Base-by-base conservation (phyloP, 2,329 filamentous ascomycete species). In the Botryotinia narcissicola region DNA sequence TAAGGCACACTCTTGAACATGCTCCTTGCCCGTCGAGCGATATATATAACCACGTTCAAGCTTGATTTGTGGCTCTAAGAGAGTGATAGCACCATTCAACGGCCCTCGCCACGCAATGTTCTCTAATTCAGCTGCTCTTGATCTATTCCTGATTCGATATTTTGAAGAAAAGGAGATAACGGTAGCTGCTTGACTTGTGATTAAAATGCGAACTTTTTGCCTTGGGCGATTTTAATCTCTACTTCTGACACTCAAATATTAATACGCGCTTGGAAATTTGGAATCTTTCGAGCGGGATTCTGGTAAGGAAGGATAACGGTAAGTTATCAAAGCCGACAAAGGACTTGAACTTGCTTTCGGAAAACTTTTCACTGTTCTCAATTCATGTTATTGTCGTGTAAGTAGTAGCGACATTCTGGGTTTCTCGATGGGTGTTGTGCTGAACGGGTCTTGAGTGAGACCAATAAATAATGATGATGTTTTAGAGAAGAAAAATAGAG, bases 121-220 rank as follows among this genome's bases (percentile, higher is more conserved):
- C 9, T 18, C 1, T 32, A 18, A 57, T 57, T 12, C 14, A 32
- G 51, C 16, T 9, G 3, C n/a, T 57, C n/a, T 57, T 57, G 7
- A n/a, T 4, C 8, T 18, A 29, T 29, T 4, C 9, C 1, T 0
- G 3, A 6, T 4, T 57, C 14, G 5, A 9, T 6, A 29, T 29
- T 57, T 18, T 29, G 51, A 57, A 57, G n/a, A 3, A n/a, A 9
- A 57, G 6, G 3, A 54, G 3, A 18, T 4, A 8, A 29, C 2
- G 12, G 5, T 29, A 8, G 51, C 12, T 54, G 48, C 48, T 54
- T 16, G 48, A n/a, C 12, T 16, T 54, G 5, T 16, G 12, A n/a
- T n/a, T n/a, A 25, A 1, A n/a, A n/a, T 5, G 12, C 12, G 12
- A n/a, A 2, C 2, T n/a, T 54, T 2, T 3, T 54, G 51, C 2